Base-by-base conservation (phyloP, 495 filamentous ascomycete genomes). In the Halenospora varia region DNA sequence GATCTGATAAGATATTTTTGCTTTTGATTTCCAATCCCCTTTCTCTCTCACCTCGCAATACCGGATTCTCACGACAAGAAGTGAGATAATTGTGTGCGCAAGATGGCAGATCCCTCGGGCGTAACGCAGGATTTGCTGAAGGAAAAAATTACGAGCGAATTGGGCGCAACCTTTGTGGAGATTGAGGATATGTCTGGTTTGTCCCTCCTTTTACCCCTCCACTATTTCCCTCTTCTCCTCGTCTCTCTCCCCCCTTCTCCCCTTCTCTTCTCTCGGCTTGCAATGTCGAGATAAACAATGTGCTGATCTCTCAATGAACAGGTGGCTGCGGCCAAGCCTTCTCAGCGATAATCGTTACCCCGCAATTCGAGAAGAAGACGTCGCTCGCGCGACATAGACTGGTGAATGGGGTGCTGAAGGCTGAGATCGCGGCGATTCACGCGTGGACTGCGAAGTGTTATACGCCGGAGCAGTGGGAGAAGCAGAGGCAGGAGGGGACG, bases 371-470 rank as follows among this genome's bases (percentile, higher is more conserved):
- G 20, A 89, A 88, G 69, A 96, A 95, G 76, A 93, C 78, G 48
- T 87, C 89, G 51, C 84, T 98, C 17, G 89, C 90, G 54, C 83
- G 92, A 15, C 90, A 97, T 74, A 84, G 94, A 19, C 77, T 96
- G 50, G 94, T 96, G 48, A 97, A 98, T 72, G 80, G 81, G 2
- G 86, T 84, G 6, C 72, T 98, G 66, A 94, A 93, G 75, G 81
- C 82, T n/a, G 94, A 98, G 76, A 94, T 98, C 70, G 88, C 90
- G 3, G 82, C 84, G 46, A 96, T 98, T 55, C 94, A 98, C 77
- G 94, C 94, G n/a, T 98, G 94, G 94, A 93, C 89, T 56, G 90
- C 94, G 22, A 96, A 92, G 73, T 97, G 95, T 72, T 90, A 88
- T 76, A 97, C 94, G 15, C 90, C 92, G 1, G 93, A 92, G 70